Conservation (phyloP, 2,329 filamentous ascomycete genomes). For the Clarireedia sp. region DNA sequence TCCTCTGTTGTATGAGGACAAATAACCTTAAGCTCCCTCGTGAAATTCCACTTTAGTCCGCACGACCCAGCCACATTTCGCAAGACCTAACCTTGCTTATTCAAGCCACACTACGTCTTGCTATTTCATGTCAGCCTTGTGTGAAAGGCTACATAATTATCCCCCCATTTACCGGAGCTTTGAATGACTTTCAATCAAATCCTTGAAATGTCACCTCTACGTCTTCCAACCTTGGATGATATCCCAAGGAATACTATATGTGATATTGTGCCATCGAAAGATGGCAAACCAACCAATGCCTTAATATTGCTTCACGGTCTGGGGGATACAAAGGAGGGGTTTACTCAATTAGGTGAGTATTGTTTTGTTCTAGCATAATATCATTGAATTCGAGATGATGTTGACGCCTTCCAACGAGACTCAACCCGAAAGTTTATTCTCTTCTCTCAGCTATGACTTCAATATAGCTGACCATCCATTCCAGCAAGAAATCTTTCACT, state of each 20-base stretch:
- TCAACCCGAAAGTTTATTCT: too few species aligned
- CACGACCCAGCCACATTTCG: too few species aligned
- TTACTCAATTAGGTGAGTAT: slow-evolving; percentile 42
- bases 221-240: slow-evolving; percentile 34
- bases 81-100: too few species aligned
- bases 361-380: neutral
- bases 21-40: too few species aligned
- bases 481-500: slow-evolving; percentile 45
- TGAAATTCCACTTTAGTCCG: too few species aligned
- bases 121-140: too few species aligned
- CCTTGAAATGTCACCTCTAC: slow-evolving; percentile 4
- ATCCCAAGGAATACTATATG: slow-evolving; percentile 38
- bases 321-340: slow-evolving; percentile 53
- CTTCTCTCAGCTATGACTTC: neutral
- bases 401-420: too few species aligned
- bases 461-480: neutral
- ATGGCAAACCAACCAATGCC: slow-evolving; percentile 44
- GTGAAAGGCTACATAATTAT: too few species aligned
- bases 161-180: too few species aligned
- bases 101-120: too few species aligned
- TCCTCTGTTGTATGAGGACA: too few species aligned
- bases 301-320: slow-evolving; percentile 62
- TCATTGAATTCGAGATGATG: too few species aligned
- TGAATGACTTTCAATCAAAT: neutral
- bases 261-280: slow-evolving; percentile 27